A percentile compares a stretch with the other conserved stretches of the same genome.
phyloP scores from a whole-genome alignment of 2,329 filamentous ascomycete species.

The Aspergillus udagawae region DNA sequence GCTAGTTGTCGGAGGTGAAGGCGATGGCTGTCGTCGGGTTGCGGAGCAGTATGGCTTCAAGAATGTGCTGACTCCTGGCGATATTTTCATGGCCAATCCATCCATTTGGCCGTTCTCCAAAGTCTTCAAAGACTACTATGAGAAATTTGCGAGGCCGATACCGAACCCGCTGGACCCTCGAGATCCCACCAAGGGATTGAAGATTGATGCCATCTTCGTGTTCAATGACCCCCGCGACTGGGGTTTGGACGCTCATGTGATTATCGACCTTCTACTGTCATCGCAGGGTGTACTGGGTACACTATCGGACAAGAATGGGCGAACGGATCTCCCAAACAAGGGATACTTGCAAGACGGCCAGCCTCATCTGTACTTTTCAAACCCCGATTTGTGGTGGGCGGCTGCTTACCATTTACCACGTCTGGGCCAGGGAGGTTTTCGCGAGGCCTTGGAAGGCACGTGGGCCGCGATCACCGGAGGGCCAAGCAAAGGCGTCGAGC shows the following conservation, averaged over 20 bases:
- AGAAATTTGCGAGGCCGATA: conserved; percentile 38
- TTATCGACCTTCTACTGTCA: conserved; percentile 79
- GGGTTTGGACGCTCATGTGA: conserved; percentile 82
- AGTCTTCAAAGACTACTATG: conserved; percentile 61
- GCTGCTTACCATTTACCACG: conserved; percentile 79
- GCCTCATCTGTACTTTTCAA: conserved; percentile 79
- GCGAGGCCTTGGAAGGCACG: conserved; percentile 73
- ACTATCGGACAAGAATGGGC: conserved; percentile 67
- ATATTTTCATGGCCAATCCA: conserved; percentile 71
- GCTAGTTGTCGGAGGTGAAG: conserved; percentile 68
- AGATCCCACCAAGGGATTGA: conserved; percentile 53
- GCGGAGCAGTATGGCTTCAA: conserved; percentile 72
- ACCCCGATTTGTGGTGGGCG: conserved; percentile 87
- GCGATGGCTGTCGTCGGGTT: conserved; percentile 64
- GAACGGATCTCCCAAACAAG: conserved; percentile 59
- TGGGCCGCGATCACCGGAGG: conserved; percentile 70
- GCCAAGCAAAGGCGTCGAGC: conserved; percentile 46
- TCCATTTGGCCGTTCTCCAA: conserved; percentile 79
- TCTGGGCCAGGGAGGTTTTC: conserved; percentile 87
- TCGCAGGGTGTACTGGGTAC: conserved; percentile 76
- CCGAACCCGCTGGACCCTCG: conserved; percentile 33
- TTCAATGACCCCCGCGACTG: conserved; percentile 97
- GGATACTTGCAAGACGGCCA: conserved; percentile 83
- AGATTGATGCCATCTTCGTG: conserved; percentile 85
- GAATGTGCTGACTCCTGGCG: conserved; percentile 78